Evolutionary conservation across 768 basidiomycete genomes (phyloP), one percentile per base, ranked within the genome.

Genomic region (Lentinus brumalis): DNA sequence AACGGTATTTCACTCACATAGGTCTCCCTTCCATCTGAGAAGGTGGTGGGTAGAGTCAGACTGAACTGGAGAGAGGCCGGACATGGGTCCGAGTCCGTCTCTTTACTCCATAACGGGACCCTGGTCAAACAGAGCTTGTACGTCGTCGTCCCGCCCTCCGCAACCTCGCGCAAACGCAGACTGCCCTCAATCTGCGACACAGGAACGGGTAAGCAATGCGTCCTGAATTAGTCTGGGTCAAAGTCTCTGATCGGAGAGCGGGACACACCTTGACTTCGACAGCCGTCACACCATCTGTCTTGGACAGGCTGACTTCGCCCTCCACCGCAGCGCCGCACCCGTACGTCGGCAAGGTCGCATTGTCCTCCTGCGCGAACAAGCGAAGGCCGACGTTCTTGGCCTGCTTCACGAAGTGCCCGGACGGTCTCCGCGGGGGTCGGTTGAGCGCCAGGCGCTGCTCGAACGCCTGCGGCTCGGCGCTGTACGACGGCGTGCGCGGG

Each of bases 191-290:
- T 77, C 88, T 89, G 64, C 32, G 32, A 30, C 32, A 61, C 50
- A 21, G 57, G 60, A 60, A 45, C 56, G 41, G 16, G 35, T 1
- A 35, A 11, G 35, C 35, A 11, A 35, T 11, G 11, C 35, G 35
- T 35, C 35, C 35, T 35, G 35, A 16, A 53, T 9, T 54, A 30
- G 9, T 11, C 11, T 12, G 18, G 5, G 15, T 15, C 15, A 4
- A 16, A 18, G 42, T 26, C 6, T 18, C 2, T 29, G 46, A 29
- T 49, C 26, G 46, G 46, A 8, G 29, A 30, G 44, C 38, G 15
- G 54, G 51, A 61, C 76, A 58, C 62, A 83, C 89, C 79, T 87
- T 84, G 44, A 86, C 81, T 70, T 90, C 87, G 39, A 90, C 85
- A 16, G 80, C 81, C 2, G 79, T 79, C 26, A 90, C 73, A 30